Percentiles rank a stretch among this genome's conserved stretches.
These are phyloP conservation scores for Cladosporium sp. DNA, from an alignment of 2,329 filamentous ascomycete species.

Conservation along the genomic window DNA sequence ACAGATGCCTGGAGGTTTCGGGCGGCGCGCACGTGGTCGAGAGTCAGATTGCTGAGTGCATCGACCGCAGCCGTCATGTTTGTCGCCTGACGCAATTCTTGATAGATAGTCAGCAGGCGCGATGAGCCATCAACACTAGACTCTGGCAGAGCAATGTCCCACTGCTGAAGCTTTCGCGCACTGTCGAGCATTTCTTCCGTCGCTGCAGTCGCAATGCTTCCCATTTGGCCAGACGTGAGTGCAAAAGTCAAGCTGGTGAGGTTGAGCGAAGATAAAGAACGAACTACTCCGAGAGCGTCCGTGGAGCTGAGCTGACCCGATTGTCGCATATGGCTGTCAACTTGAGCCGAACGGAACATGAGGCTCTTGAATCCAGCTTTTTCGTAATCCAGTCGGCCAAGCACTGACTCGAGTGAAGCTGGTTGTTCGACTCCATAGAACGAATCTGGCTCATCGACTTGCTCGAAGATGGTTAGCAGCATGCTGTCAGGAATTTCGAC, in stretches of 20 bases:
- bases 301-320: conserved; percentile 56
- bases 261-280: conserved; percentile 77
- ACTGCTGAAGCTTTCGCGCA: conserved; percentile 81
- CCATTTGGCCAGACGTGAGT: conserved; percentile 65
- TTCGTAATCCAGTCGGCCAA: conserved; percentile 86
- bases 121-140: conserved; percentile 4
- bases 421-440: conserved; percentile 89
- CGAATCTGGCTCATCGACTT: conserved; percentile 91
- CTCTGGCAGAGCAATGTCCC: conserved; percentile 64
- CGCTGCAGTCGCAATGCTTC: conserved; percentile 57
- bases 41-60: conserved; percentile 3
- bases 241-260: conserved; percentile 84
- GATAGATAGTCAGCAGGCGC: conserved; percentile 62
- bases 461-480: conserved; percentile 81
- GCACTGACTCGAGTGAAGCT: conserved; percentile 73
- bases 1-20: background rate
- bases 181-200: conserved; percentile 76
- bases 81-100: conserved; percentile 58
- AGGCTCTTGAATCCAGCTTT: conserved; percentile 83
- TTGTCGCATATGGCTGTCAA: conserved; percentile 78
- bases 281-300: conserved; percentile 71
- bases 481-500: conserved; percentile 61
- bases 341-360: conserved; percentile 85
- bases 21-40: conserved; percentile 2
- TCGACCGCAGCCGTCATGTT: background rate